These are phyloP conservation scores for Talaromyces nanjingensis DNA, from an alignment of 495 filamentous ascomycete species.

Conservation along the genomic window DNA sequence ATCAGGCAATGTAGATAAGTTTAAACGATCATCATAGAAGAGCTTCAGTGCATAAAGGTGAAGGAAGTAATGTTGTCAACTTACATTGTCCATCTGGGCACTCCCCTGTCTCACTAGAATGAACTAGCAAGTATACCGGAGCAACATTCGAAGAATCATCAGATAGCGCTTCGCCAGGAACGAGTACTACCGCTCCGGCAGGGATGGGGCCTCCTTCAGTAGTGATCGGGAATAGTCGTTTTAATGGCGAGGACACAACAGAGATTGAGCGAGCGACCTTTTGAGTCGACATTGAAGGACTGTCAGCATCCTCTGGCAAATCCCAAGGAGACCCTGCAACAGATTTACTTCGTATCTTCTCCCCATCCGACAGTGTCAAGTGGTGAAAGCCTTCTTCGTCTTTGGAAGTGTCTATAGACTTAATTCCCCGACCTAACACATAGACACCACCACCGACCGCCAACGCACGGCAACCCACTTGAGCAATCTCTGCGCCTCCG, in stretches of 20 bases:
- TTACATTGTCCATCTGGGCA: constrained; percentile 84
- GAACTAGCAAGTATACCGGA: constrained; percentile 67
- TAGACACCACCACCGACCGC: constrained; percentile 91
- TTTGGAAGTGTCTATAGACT: constrained; percentile 21
- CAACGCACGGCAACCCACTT: constrained; percentile 85
- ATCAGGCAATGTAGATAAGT: constrained; percentile 99
- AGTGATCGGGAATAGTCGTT: constrained; percentile 58
- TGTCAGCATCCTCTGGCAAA: constrained; percentile 18
- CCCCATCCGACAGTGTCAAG: constrained; percentile 53
- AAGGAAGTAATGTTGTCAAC: constrained; percentile 30
- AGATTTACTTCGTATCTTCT: constrained; percentile 48
- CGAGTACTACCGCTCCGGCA: constrained; percentile 66
- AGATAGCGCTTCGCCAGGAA: constrained; percentile 48
- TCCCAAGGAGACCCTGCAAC: constrained; percentile 47
- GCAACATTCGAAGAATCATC: constrained; percentile 22
- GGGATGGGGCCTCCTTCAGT: constrained; percentile 68
- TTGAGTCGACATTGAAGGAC: constrained; percentile 12
- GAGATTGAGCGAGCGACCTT: constrained; percentile 44
- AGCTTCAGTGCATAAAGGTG: constrained; percentile 7
- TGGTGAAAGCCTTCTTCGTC: constrained; percentile 22
- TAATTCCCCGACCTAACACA: constrained; percentile 66
- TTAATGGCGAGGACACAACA: constrained; percentile 62
- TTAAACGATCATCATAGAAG: constrained; percentile 73
- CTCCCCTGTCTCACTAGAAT: constrained; percentile 83
- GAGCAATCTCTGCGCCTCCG: constrained; percentile 82